Base-by-base conservation (phyloP, 768 basidiomycete species). In the Leccinum truebloodii region DNA sequence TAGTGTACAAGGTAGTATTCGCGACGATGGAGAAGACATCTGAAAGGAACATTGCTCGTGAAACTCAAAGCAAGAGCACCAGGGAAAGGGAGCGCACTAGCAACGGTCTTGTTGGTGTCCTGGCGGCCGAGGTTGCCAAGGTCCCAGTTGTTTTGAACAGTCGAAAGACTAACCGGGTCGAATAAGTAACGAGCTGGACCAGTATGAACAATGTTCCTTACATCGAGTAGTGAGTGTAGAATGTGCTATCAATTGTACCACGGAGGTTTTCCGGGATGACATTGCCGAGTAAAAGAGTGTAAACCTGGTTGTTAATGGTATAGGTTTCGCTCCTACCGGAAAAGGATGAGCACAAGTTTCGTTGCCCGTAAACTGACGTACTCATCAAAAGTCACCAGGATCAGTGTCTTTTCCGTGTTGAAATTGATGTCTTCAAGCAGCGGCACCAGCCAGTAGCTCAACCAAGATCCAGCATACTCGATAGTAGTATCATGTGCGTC, bases 301-400 rank as follows among this genome's bases (percentile, higher is more conserved):
- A 79, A 49, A 87, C 72, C 2, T 69, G 72, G 68, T 88, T 87
- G 67, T 81, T 81, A 52, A 74, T 69, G 30, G 66, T 65, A 54
- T 75, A 72, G 0, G 67, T 69, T 26, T 72, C 77, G 37, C 59
- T 69, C 46, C 71, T 73, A 22, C 3, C 30, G 24, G n/a, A 14
- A 39, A 13, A 34, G 13, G 7, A 41, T 56, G n/a, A 59, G 16
- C 13, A 34, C 34, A 46, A 24, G 16, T 22, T 58, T 16, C 16
- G 14, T 22, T 49, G 2, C 26, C 10, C 41, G 14, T 12, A 30
- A n/a, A 22, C 41, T 62, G 59, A 77, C 80, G 44, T 73, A 84
- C 72, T 88, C 86, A 57, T 89, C 87, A 57, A 88, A 88, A 0
- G 85, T 87, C 55, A 88, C 65, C 9, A 86, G 64, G 65, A 88